These are phyloP conservation scores for Dryadomyces quercivorus DNA, from an alignment of 2,329 filamentous ascomycete species.

Conservation along the genomic window DNA sequence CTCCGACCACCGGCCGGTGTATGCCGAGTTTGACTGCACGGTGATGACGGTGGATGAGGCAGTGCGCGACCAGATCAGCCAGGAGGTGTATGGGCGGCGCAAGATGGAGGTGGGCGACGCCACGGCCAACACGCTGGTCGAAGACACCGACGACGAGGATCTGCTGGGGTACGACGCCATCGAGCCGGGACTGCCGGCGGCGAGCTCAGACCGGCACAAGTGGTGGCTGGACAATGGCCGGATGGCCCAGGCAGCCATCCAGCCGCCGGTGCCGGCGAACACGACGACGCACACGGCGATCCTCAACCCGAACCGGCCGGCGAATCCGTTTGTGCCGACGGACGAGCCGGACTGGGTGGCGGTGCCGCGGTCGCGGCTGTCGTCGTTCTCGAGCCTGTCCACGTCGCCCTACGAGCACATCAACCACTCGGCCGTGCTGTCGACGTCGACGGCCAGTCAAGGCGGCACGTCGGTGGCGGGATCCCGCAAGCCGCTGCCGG, in stretches of 20 bases:
- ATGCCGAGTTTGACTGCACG: constrained; percentile 73
- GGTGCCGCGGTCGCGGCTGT: constrained; percentile 42
- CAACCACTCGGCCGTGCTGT: constrained; percentile 33
- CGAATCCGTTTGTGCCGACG: constrained; percentile 69
- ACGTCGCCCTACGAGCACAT: constrained; percentile 49
- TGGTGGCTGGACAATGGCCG: constrained; percentile 62
- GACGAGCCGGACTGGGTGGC: constrained; percentile 78
- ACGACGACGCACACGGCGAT: constrained; percentile 39
- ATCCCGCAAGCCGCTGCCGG: constrained; percentile 27
- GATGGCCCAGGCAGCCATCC: constrained; percentile 61
- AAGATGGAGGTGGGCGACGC: constrained; percentile 53
- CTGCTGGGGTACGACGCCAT: constrained; percentile 71
- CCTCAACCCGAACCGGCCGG: constrained; percentile 60
- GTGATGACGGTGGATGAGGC: constrained; percentile 71
- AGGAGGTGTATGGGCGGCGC: constrained; percentile 60
- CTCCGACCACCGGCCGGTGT: constrained; percentile 94
- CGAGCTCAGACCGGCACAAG: constrained; percentile 55
- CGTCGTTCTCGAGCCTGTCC: constrained; percentile 43
- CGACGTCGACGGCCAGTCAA: constrained; percentile 32
- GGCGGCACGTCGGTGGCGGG: constrained; percentile 9
- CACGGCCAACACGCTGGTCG: constrained; percentile 40
- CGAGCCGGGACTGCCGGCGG: constrained; percentile 60
- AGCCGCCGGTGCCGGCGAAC: constrained; percentile 42
- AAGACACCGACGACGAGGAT: constrained; percentile 65
- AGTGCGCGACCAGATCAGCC: constrained; percentile 59